Conservation (phyloP, 2,329 filamentous ascomycete species). For the Monosporascus sp. region DNA sequence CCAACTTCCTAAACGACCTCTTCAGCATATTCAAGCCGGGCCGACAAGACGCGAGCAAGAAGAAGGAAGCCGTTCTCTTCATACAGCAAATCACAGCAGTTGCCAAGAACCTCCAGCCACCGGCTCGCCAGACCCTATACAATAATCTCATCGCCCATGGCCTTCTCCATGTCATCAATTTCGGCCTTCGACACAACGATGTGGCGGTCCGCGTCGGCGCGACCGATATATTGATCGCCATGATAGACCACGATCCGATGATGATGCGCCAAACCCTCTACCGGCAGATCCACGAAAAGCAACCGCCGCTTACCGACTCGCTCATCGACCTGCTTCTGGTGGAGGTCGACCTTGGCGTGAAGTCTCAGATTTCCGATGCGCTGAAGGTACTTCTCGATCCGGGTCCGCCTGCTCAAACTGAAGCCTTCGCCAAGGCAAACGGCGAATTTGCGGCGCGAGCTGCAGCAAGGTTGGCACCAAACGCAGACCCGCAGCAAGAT, state of each 20-base stretch:
- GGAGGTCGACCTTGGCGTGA: slow-evolving; percentile 89
- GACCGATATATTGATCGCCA: slow-evolving; percentile 85
- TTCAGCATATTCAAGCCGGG: slow-evolving; percentile 76
- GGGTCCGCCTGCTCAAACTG: slow-evolving; percentile 45
- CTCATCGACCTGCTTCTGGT: slow-evolving; percentile 87
- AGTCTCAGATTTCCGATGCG: slow-evolving; percentile 90
- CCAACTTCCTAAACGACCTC: slow-evolving; percentile 72
- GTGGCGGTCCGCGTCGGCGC: slow-evolving; percentile 84
- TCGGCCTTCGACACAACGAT: slow-evolving; percentile 79
- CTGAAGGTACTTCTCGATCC: slow-evolving; percentile 89
- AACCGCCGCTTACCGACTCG: slow-evolving; percentile 81
- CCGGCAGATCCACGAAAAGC: slow-evolving; percentile 82
- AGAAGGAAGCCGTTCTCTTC: slow-evolving; percentile 92
- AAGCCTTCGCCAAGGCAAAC: slow-evolving; percentile 57
- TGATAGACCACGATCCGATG: slow-evolving; percentile 92
- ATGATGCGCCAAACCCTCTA: slow-evolving; percentile 94
- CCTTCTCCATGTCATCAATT: slow-evolving; percentile 84
- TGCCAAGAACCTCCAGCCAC: slow-evolving; percentile 88
- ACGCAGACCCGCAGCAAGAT: slow-evolving; percentile 69
- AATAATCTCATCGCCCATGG: slow-evolving; percentile 86
- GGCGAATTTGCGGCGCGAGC: slow-evolving; percentile 62
- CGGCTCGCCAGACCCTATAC: slow-evolving; percentile 74
- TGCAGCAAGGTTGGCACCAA: slow-evolving; percentile 42
- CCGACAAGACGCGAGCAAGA: slow-evolving; percentile 61
- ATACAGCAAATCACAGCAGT: slow-evolving; percentile 95